Conservation (phyloP, 345 rosid genomes). For the Acer campestre region DNA sequence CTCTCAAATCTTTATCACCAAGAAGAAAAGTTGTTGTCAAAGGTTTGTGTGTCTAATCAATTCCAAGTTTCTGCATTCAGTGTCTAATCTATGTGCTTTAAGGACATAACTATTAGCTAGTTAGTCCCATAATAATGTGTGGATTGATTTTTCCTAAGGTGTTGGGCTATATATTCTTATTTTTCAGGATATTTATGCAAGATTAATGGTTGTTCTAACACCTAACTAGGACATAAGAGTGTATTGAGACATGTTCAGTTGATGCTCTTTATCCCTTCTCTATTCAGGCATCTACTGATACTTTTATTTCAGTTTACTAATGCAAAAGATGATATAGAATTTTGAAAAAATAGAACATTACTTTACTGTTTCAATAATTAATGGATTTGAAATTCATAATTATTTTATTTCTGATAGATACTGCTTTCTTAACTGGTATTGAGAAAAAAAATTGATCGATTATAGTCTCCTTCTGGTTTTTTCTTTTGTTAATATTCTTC, state of each 20-base stretch:
- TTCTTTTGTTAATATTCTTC: not conserved
- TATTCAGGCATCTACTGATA: not conserved
- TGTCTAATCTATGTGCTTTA: not conserved
- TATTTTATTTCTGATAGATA: not conserved
- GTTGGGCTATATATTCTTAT: not conserved
- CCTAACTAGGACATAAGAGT: not conserved
- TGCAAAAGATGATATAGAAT: not conserved
- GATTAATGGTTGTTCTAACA: not conserved
- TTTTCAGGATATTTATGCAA: not conserved
- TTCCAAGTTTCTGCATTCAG: not conserved
- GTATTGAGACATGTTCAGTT: not conserved
- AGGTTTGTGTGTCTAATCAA: constrained; percentile 52
- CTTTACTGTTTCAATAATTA: too few species aligned
- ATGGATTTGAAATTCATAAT: not conserved
- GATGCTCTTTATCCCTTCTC: not conserved
- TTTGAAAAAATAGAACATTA: not conserved
- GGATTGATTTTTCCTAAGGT: not conserved
- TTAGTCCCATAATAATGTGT: not conserved
- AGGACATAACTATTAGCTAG: not conserved
- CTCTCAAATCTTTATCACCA: constrained; percentile 78
- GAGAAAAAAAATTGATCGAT: not conserved
- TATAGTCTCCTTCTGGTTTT: not conserved
- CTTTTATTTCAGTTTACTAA: not conserved
- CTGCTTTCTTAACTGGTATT: not conserved
- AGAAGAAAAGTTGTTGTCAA: constrained; percentile 84